Conservation (phyloP, 352 stramenopile species). For the Globisporangium middletonii region DNA sequence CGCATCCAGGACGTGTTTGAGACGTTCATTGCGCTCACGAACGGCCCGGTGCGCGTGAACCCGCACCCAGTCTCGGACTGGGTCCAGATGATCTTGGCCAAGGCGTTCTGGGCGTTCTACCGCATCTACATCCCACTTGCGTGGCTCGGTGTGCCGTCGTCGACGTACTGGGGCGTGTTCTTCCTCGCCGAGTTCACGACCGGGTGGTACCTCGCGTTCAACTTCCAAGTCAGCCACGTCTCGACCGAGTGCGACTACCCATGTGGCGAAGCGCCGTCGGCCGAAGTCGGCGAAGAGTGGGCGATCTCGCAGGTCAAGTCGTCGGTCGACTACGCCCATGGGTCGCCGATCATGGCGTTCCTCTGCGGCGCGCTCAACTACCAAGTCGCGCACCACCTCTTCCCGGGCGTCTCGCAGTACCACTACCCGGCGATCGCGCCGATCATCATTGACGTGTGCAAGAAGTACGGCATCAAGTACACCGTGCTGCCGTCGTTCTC, state of each 20-base stretch:
- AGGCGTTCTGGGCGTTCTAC: conserved; percentile 88
- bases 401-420: conserved; percentile 92
- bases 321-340: conserved; percentile 90
- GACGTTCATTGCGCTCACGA: conserved; percentile 80
- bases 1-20: conserved; percentile 89
- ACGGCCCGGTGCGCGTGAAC: conserved; percentile 90
- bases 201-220: conserved; percentile 91
- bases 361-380: conserved; percentile 96
- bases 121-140: conserved; percentile 84
- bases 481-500: conserved; percentile 82
- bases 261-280: conserved; percentile 48
- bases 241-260: conserved; percentile 90
- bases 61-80: conserved; percentile 73
- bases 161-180: conserved; percentile 77
- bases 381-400: conserved; percentile 92
- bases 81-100: conserved; percentile 82
- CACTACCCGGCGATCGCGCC: conserved; percentile 91
- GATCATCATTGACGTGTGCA: conserved; percentile 91
- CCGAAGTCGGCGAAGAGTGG: conserved; percentile 85
- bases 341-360: conserved; percentile 86
- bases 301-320: conserved; percentile 93
- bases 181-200: conserved; percentile 86
- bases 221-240: conserved; percentile 91
- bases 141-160: conserved; percentile 53
- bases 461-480: conserved; percentile 93